phyloP scores from a whole-genome alignment of 768 basidiomycete species.

The Cyathus striatus region DNA sequence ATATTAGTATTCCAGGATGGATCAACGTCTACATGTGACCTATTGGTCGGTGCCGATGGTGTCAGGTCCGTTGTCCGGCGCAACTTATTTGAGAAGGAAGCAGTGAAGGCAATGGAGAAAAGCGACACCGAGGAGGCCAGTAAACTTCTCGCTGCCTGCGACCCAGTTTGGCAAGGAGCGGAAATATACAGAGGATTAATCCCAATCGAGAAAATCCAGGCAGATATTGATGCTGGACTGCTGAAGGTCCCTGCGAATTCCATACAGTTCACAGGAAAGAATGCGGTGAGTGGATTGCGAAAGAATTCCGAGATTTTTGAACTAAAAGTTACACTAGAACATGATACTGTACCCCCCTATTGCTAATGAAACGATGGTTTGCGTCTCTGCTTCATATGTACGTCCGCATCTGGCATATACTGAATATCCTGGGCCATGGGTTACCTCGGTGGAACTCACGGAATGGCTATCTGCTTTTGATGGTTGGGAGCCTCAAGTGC shows the following conservation, averaged over 20 bases:
- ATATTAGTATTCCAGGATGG: conserved; percentile 42
- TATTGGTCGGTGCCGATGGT: conserved; percentile 39
- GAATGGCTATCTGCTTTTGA: conserved; percentile 8
- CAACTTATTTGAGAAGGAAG: conserved; percentile 14
- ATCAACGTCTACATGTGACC: conserved; percentile 37
- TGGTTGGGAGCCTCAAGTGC: conserved; percentile 10
- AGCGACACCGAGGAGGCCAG: conserved; percentile 9
- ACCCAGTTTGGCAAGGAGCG: conserved; percentile 36
- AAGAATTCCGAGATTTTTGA: neutral
- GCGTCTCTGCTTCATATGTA: conserved; percentile 34
- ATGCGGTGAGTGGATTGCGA: conserved; percentile 8
- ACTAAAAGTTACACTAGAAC: conserved; percentile 22
- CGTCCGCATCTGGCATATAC: conserved; percentile 8
- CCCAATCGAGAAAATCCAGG: conserved; percentile 11
- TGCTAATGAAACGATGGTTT: conserved; percentile 40
- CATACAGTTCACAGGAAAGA: conserved; percentile 8
- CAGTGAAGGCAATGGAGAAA: conserved; percentile 4
- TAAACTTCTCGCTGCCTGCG: conserved; percentile 9
- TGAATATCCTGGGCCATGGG: conserved; percentile 10
- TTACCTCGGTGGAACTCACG: conserved; percentile 5
- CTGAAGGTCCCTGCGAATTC: conserved; percentile 3
- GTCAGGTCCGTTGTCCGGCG: conserved; percentile 28
- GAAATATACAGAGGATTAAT: conserved; percentile 28
- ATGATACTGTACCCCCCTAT: conserved; percentile 45
- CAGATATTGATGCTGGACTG: conserved; percentile 6